phyloP scores from a whole-genome alignment of 495 filamentous ascomycete genomes.

The Haplographium delicatum region DNA sequence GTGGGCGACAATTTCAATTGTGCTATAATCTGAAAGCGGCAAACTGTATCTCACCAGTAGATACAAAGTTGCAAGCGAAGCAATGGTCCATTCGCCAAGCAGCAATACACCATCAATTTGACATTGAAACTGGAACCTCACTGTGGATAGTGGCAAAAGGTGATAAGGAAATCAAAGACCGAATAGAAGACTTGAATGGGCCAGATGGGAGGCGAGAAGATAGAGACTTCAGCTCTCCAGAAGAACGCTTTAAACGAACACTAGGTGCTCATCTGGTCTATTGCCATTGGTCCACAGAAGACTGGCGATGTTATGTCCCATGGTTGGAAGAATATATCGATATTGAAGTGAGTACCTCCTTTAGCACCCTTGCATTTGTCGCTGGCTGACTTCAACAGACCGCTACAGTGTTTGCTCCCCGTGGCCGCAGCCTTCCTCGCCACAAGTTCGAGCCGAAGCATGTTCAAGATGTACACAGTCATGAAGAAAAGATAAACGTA shows the following conservation, averaged over 20 bases:
- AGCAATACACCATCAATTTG: conserved; percentile 40
- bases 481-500: conserved; percentile 32
- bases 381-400: neutral
- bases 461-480: conserved; percentile 32
- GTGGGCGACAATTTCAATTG: conserved; percentile 34
- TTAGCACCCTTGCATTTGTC: neutral
- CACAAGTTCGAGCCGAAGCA: conserved; percentile 24
- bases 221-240: conserved; percentile 19
- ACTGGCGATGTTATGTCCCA: conserved; percentile 38
- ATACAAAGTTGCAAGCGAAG: conserved; percentile 3
- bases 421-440: conserved; percentile 14
- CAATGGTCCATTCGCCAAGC: conserved; percentile 40
- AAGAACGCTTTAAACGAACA: conserved; percentile 29
- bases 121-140: conserved; percentile 31
- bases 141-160: conserved; percentile 38
- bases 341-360: conserved; percentile 9
- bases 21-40: conserved; percentile 37
- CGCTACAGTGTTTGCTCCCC: conserved; percentile 19
- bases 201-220: conserved; percentile 24
- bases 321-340: conserved; percentile 35
- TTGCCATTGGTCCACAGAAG: conserved; percentile 37
- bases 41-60: no score
- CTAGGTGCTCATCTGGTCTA: conserved; percentile 33
- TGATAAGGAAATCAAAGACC: conserved; percentile 23
- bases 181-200: conserved; percentile 31